phyloP scores from a whole-genome alignment of 768 basidiomycete species.

The Strobilomyces echinocephalus region DNA sequence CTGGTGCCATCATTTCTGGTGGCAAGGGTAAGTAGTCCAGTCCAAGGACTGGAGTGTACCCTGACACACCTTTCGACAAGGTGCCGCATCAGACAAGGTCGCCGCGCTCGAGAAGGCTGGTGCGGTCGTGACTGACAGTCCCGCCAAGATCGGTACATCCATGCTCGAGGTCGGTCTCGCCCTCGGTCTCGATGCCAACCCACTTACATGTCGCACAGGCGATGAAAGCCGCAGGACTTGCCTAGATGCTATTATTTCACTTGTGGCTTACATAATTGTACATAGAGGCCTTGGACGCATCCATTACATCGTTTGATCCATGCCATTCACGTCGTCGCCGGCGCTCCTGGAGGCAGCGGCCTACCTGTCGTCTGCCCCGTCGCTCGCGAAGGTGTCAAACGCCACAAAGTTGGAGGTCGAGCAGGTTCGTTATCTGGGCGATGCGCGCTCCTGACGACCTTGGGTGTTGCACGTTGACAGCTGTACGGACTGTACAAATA shows the following conservation, averaged over 20 bases:
- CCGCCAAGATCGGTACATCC: constrained; percentile 86
- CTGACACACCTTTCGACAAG: constrained; percentile 31
- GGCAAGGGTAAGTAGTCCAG: constrained; percentile 69
- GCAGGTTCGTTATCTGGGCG: constrained; percentile 14
- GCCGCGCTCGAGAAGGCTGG: constrained; percentile 87
- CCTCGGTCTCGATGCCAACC: neutral
- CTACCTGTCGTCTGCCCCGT: constrained; percentile 56
- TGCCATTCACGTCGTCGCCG: constrained; percentile 33
- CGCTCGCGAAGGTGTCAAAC: constrained; percentile 53
- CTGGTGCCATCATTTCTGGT: constrained; percentile 96
- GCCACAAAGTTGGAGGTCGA: constrained; percentile 72
- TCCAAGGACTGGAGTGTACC: neutral
- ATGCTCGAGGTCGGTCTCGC: constrained; percentile 74
- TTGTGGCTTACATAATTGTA: constrained; percentile 36
- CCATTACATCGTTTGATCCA: constrained; percentile 5
- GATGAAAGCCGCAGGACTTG: constrained; percentile 73
- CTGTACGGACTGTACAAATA: constrained; percentile 84
- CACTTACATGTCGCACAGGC: constrained; percentile 42
- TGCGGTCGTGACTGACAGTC: constrained; percentile 89
- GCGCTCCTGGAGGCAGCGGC: constrained; percentile 56
- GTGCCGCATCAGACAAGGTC: constrained; percentile 92
- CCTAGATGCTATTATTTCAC: constrained; percentile 35
- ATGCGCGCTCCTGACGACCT: constrained; percentile 15
- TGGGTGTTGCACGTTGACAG: constrained; percentile 40
- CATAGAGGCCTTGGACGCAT: constrained; percentile 3